These are phyloP conservation scores for Aschersonia sp. DNA, from an alignment of 2,329 filamentous ascomycete genomes.

Conservation along the genomic window DNA sequence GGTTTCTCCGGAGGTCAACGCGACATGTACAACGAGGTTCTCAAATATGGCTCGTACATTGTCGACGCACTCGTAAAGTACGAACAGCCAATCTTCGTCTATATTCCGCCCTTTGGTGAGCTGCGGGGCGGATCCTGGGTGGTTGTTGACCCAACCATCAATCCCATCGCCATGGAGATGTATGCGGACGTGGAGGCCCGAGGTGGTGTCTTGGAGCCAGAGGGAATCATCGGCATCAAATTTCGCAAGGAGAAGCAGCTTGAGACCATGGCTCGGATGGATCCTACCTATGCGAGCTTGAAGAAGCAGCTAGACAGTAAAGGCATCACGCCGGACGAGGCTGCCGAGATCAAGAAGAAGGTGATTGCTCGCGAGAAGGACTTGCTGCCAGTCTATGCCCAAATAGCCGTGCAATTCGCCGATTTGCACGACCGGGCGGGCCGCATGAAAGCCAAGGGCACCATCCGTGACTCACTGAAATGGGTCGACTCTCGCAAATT, in stretches of 20 bases:
- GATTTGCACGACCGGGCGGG: conserved; percentile 94
- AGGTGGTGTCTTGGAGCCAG: conserved; percentile 92
- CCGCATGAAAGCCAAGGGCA: conserved; percentile 96
- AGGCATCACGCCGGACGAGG: conserved; percentile 56
- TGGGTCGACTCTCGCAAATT: conserved; percentile 87
- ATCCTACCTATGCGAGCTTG: conserved; percentile 68
- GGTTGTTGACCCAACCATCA: conserved; percentile 97
- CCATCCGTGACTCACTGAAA: conserved; percentile 69
- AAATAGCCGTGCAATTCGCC: conserved; percentile 93
- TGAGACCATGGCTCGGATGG: conserved; percentile 90
- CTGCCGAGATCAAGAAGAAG: conserved; percentile 66
- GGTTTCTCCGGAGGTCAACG: conserved; percentile 99
- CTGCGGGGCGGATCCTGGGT: conserved; percentile 99
- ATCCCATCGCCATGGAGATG: conserved; percentile 96
- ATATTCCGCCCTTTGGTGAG: conserved; percentile 93
- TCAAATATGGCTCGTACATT: conserved; percentile 99
- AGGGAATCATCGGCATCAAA: conserved; percentile 98
- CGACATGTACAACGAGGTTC: conserved; percentile 99
- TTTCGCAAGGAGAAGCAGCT: conserved; percentile 96
- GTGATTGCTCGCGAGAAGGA: conserved; percentile 77
- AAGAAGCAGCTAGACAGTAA: conserved; percentile 58
- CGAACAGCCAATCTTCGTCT: conserved; percentile 97
- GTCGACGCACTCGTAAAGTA: conserved; percentile 97
- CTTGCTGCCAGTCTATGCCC: conserved; percentile 81
- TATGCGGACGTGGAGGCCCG: conserved; percentile 92